Evolutionary conservation across 345 rosid species (phyloP), one percentile per base, ranked within the genome.

Genomic region (Populus davidiana): DNA sequence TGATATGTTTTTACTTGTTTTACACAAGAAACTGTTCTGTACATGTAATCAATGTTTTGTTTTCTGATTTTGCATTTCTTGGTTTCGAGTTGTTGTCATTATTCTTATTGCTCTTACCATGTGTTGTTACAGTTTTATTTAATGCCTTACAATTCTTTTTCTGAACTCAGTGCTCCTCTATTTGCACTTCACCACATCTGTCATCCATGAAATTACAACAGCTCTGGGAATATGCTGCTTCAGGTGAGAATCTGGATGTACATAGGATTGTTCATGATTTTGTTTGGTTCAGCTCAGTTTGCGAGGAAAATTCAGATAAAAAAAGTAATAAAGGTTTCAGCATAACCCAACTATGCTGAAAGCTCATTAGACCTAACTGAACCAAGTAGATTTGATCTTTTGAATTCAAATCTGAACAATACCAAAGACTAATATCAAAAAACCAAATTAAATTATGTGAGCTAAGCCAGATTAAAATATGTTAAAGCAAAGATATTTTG

Each of bases 201-300:
- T 96, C 77, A 87, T 94, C 78, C 91, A 94, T 79, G 99, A 96
- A 79, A 96, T 96, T 85, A 96, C 99, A 5, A 75, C 85, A 0
- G 97, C 99, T 70, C 83, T 96, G 89, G 99, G 99, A 75, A 96
- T 96, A 73, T 76, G 77, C 86, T 96, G 98, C 92, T 96, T 96
- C 98, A 96, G 99, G 99, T 96, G 81, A 68, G 77, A 21, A 35
- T 73, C 50, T 69, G 71, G 18, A 59, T 43, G 20, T 2, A 43
- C 36, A 2, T 12, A 16, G 33, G 5, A 63, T 11, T 63, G 16
- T 35, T 35, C n/a, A 66, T 66, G 43, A n/a, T 31, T 63, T 12
- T 5, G 18, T n/a, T 63, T 7, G 8, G 71, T 38, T 23, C 21
- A 23, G 25, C n/a, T 23, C 31, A 13, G 20, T 69, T 69, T 69